Percentiles rank a stretch among this genome's conserved stretches.
These are phyloP conservation scores for Aschersonia sp. DNA, from an alignment of 2,329 filamentous ascomycete genomes.

Conservation along the genomic window DNA sequence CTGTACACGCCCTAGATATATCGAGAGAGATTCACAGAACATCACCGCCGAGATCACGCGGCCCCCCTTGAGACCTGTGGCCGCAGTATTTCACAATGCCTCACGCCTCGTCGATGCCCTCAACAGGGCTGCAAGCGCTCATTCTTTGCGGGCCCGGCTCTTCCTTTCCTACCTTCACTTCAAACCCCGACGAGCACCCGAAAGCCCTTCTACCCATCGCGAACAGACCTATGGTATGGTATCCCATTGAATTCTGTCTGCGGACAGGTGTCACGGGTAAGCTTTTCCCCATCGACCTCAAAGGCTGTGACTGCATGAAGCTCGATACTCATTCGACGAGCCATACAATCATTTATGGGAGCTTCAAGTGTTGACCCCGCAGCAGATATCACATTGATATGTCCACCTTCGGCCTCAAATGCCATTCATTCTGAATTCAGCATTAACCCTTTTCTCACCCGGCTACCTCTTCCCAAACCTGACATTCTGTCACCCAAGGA, in stretches of 20 bases:
- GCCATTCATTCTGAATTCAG: slow-evolving; percentile 58
- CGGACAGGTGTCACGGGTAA: slow-evolving; percentile 63
- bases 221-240: slow-evolving; percentile 83
- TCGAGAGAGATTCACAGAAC: too few relatives aligned
- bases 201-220: slow-evolving; percentile 74
- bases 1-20: too few relatives aligned
- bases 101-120: slow-evolving; percentile 58
- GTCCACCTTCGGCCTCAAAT: slow-evolving; percentile 48
- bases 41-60: too few relatives aligned
- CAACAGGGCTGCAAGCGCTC: slow-evolving; percentile 67
- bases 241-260: slow-evolving; percentile 74
- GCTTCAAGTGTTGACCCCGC: too few relatives aligned
- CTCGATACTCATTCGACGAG: too few relatives aligned
- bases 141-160: slow-evolving; percentile 74
- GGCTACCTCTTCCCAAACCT: slow-evolving; percentile 57
- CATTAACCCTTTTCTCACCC: slow-evolving; percentile 65
- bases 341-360: too few relatives aligned
- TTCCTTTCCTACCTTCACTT: slow-evolving; percentile 70
- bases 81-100: slow-evolving; percentile 38
- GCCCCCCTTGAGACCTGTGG: background rate
- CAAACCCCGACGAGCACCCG: slow-evolving; percentile 64
- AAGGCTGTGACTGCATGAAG: too few relatives aligned
- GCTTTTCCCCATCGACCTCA: slow-evolving; percentile 11
- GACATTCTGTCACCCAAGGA: slow-evolving; percentile 63
- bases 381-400: slow-evolving; percentile 47